Percentiles rank a stretch among this genome's conserved stretches.
Evolutionary conservation across 768 basidiomycete genomes (phyloP).

Genomic region (Mycena rebaudengoi): DNA sequence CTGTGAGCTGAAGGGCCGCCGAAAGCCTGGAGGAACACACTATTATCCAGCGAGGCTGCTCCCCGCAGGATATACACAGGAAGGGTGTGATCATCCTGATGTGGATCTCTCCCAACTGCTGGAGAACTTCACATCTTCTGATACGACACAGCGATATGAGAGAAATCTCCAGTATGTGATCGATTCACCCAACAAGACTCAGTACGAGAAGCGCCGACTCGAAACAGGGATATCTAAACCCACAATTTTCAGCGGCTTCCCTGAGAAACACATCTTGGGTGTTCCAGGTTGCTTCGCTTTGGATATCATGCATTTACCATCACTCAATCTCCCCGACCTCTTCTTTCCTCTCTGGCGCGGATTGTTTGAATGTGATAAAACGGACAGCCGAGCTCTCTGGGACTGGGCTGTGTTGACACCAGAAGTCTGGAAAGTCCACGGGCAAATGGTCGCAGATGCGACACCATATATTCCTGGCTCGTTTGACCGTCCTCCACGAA

Average conservation of each 20-base stretch:
- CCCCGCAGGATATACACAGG: constrained; percentile 24
- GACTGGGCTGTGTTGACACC: constrained; percentile 40
- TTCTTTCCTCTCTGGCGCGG: constrained; percentile 43
- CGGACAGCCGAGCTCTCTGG: constrained; percentile 33
- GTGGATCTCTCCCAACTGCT: constrained; percentile 27
- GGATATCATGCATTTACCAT: constrained; percentile 45
- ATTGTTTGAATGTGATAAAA: constrained; percentile 23
- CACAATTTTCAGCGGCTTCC: constrained; percentile 32
- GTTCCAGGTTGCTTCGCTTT: neutral
- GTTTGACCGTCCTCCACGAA: constrained; percentile 50
- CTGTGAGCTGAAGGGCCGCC: constrained; percentile 28
- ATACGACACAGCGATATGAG: constrained; percentile 20
- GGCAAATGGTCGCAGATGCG: constrained; percentile 39
- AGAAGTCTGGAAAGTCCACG: constrained; percentile 47
- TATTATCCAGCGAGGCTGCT: constrained; percentile 34
- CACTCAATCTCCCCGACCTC: constrained; percentile 49
- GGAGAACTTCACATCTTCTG: neutral
- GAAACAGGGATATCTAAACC: constrained; percentile 40
- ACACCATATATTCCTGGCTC: constrained; percentile 47
- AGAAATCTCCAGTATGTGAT: constrained; percentile 26
- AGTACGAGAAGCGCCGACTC: constrained; percentile 33
- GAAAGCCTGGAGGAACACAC: constrained; percentile 19
- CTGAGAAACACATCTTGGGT: constrained; percentile 27
- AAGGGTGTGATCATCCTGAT: constrained; percentile 39
- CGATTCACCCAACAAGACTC: constrained; percentile 21